Conservation (phyloP, 2,329 filamentous ascomycete species). For the Didymosphaeria variabile region DNA sequence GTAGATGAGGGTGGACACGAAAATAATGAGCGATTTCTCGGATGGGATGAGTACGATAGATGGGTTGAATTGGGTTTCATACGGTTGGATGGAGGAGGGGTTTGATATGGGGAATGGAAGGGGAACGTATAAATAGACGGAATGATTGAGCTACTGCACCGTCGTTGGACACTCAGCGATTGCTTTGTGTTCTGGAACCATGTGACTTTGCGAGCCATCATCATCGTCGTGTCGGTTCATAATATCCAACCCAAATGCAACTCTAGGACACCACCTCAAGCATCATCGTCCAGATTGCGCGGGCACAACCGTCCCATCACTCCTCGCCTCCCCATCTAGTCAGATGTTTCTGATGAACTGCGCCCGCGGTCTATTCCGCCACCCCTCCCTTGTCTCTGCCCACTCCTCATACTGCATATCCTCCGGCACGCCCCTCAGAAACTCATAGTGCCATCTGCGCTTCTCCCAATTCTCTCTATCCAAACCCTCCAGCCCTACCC, state of each 20-base stretch:
- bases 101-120: not conserved
- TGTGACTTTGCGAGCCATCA: no score
- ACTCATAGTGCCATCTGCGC: conserved; percentile 46
- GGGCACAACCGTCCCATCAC: conserved; percentile 4
- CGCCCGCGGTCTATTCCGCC: conserved; percentile 34
- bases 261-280: no score
- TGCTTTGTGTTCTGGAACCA: no score
- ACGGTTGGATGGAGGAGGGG: not conserved
- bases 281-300: not conserved
- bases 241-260: not conserved
- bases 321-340: conserved; percentile 10
- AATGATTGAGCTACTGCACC: not conserved
- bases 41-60: conserved; percentile 7
- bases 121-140: conserved; percentile 4
- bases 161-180: no score
- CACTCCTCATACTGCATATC: conserved; percentile 35
- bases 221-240: no score
- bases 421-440: conserved; percentile 15
- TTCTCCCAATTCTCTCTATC: conserved; percentile 50
- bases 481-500: conserved; percentile 49
- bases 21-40: conserved; percentile 4
- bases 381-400: conserved; percentile 30
- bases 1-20: not conserved
- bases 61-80: not conserved
- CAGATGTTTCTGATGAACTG: conserved; percentile 33